Evolutionary conservation across 2,329 filamentous ascomycete genomes (phyloP), one percentile per base, ranked within the genome.

Genomic region (Sporothrix phasma): DNA sequence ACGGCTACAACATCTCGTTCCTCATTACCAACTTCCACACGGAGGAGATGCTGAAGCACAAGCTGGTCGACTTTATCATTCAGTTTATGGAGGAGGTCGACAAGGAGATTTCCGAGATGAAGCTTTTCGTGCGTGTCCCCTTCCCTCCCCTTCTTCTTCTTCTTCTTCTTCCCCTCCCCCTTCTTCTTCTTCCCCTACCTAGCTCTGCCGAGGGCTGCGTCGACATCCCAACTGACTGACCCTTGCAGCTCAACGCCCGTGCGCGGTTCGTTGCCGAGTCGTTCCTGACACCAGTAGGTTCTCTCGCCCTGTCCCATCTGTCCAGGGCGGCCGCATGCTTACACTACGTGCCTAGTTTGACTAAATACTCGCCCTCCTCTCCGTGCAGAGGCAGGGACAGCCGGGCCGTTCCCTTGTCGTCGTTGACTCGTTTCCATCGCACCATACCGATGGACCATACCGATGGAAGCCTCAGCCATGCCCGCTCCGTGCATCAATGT

Each of bases 21-120:
- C 76, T 99, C 73, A 96, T 99, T 73, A 99, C 94, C 54, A 99
- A 99, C 78, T 95, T 94, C 81, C 94, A 99, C 73, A 97, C 94
- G 4, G 94, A 97, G 76, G 90, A 95, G 75, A 96, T 99, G 92
- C 77, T 97, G 74, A 97, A 97, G 81, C 93, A 99, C 76, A 97
- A 99, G 81, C 82, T 99, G 70, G 95, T 99, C 39, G 94, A 99
- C 76, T 99, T 99, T 73, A 96, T 99, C 70, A 97, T 99, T 69
- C 88, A 97, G 73, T 99, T 99, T 73, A 97, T 99, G 93, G 93
- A 99, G 77, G 94, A 99, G 76, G 95, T 99, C 4, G 95, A 99
- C 77, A 99, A 99, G 82, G 94, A 99, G 77, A 99, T 99, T 66
- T 97, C 94, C 3, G 95, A 99, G 79, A 97, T 99, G 94, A 99